Conservation (phyloP, 2,329 filamentous ascomycete genomes). For the Colletotrichum liriopes region DNA sequence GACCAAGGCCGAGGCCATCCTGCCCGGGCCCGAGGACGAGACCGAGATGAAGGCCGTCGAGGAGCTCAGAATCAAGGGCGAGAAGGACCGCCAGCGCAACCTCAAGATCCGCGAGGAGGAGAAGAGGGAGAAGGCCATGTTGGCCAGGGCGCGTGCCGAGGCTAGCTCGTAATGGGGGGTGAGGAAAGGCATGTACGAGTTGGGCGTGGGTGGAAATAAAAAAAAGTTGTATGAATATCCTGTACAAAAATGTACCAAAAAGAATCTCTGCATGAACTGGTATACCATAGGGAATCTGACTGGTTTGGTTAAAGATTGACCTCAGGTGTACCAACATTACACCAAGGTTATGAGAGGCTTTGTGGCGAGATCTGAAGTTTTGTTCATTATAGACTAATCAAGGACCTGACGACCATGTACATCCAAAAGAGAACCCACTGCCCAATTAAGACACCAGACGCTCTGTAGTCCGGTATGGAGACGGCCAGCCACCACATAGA, state of each 20-base stretch:
- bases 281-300: background rate
- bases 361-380: background rate
- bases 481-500: slow-evolving; percentile 13
- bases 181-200: background rate
- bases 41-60: slow-evolving; percentile 71
- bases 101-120: slow-evolving; percentile 68
- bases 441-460: slow-evolving; percentile 25
- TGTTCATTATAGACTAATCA: slow-evolving; percentile 27
- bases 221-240: slow-evolving; percentile 37
- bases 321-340: background rate
- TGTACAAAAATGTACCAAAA: slow-evolving; percentile 44
- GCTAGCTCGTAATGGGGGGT: slow-evolving; percentile 47
- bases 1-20: slow-evolving; percentile 72
- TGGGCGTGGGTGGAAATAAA: background rate
- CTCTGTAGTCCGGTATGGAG: slow-evolving; percentile 3
- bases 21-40: slow-evolving; percentile 72
- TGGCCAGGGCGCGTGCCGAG: slow-evolving; percentile 56
- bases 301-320: background rate
- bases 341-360: too few species aligned
- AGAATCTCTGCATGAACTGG: slow-evolving; percentile 29
- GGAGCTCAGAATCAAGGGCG: slow-evolving; percentile 66
- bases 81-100: slow-evolving; percentile 69
- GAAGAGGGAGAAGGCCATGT: slow-evolving; percentile 72
- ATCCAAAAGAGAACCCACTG: slow-evolving; percentile 25
- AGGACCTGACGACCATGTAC: slow-evolving; percentile 16